phyloP scores from a whole-genome alignment of 1,139 yeast species.

The Nadsonia commutata region DNA sequence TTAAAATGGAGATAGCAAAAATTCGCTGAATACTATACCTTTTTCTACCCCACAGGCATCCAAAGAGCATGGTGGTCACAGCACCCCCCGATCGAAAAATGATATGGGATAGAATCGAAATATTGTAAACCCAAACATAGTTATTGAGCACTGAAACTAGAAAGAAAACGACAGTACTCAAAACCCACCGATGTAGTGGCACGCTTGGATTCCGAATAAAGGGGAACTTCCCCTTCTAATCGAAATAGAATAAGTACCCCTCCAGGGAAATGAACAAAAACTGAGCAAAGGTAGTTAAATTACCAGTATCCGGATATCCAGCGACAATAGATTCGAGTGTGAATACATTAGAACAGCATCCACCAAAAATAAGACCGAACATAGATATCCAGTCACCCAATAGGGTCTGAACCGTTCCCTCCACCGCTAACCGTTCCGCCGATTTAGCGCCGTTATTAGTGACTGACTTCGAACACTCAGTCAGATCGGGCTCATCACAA shows the following conservation, averaged over 20 bases:
- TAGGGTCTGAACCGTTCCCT: neutral
- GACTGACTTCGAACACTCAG: no score
- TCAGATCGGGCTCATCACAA: no score
- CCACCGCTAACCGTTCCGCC: no score
- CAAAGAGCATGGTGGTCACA: conserved; percentile 45
- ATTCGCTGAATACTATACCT: conserved; percentile 34
- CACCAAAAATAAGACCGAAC: conserved; percentile 41
- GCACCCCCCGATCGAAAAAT: conserved; percentile 55
- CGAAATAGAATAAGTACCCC: conserved; percentile 28
- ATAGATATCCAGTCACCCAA: conserved; percentile 12
- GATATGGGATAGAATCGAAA: conserved; percentile 56
- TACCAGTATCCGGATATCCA: conserved; percentile 30
- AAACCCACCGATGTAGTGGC: conserved; percentile 35
- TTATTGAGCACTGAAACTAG: conserved; percentile 42
- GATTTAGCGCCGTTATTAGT: no score
- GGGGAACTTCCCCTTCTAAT: conserved; percentile 17
- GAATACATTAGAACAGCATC: conserved; percentile 60
- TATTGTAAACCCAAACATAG: conserved; percentile 39
- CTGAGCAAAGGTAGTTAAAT: conserved; percentile 45
- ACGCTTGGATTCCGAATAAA: conserved; percentile 20
- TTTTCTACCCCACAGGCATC: conserved; percentile 31
- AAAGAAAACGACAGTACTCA: conserved; percentile 39
- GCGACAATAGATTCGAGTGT: conserved; percentile 41
- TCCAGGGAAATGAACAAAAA: conserved; percentile 39
- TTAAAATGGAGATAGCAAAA: conserved; percentile 35